A percentile compares a stretch with the other conserved stretches of the same genome.
phyloP scores from a whole-genome alignment of 2,329 filamentous ascomycete species.

The Fusarium cicatricum region DNA sequence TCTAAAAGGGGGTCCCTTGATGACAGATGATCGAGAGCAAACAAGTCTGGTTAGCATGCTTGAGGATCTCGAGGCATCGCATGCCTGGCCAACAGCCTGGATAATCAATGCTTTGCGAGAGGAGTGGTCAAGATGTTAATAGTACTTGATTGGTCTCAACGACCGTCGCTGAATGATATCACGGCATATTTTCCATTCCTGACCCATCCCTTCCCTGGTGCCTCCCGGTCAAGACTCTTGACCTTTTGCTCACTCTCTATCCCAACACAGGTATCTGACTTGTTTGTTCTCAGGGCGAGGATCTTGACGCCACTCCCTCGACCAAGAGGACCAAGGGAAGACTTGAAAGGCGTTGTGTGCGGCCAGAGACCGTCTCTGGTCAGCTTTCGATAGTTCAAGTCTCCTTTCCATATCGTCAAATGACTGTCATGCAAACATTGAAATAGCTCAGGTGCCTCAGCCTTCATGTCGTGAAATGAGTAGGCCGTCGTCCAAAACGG shows the following conservation, averaged over 20 bases:
- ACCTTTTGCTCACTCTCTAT: constrained; percentile 62
- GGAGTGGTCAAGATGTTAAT: constrained; percentile 3
- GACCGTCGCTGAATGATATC: constrained; percentile 46
- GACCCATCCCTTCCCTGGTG: constrained; percentile 67
- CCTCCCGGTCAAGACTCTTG: constrained; percentile 56
- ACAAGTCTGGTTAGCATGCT: constrained; percentile 8
- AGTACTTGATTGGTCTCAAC: neutral
- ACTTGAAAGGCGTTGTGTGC: constrained; percentile 68
- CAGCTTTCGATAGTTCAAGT: constrained; percentile 74
- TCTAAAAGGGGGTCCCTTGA: constrained; percentile 16
- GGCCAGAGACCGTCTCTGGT: constrained; percentile 71
- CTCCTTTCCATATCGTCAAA: constrained; percentile 75
- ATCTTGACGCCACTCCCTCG: constrained; percentile 64
- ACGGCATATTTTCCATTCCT: constrained; percentile 76
- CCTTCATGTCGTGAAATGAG: constrained; percentile 70
- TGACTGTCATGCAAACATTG: constrained; percentile 68
- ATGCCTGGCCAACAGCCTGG: constrained; percentile 17
- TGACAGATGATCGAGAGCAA: constrained; percentile 11
- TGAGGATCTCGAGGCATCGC: constrained; percentile 6
- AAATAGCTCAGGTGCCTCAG: constrained; percentile 60
- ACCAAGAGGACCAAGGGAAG: constrained; percentile 70
- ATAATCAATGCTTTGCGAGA: constrained; percentile 8
- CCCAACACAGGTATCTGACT: constrained; percentile 70
- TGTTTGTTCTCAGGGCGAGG: constrained; percentile 72
- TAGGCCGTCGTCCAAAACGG: constrained; percentile 69